phyloP scores from a whole-genome alignment of 345 rosid species.

The Eucalyptus pauciflora region DNA sequence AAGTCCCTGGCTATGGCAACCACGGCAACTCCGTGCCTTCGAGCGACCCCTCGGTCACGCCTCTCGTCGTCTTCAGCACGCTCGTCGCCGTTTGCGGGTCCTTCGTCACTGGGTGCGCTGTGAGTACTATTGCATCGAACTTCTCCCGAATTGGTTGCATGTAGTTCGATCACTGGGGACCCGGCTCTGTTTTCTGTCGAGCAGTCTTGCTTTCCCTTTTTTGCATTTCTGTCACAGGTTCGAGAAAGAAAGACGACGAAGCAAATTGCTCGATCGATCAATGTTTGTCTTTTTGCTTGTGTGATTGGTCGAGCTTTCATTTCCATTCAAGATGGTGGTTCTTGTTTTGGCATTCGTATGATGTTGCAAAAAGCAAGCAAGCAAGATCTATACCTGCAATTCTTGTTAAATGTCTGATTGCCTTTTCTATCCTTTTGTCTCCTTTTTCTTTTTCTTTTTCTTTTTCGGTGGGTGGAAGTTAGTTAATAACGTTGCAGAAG shows the following conservation, averaged over 20 bases:
- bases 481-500: not conserved
- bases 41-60: conserved; percentile 3
- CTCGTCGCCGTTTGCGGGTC: conserved; percentile 28
- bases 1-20: not conserved
- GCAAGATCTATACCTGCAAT: not conserved
- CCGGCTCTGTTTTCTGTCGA: not conserved
- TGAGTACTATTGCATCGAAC: conserved; percentile 3
- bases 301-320: not conserved
- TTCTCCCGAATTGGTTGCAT: not conserved
- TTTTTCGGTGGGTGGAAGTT: not conserved
- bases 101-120: conserved; percentile 14
- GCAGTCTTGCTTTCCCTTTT: not conserved
- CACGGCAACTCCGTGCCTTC: not conserved
- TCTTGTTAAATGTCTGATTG: not conserved
- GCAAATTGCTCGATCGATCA: not conserved
- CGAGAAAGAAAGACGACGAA: not conserved
- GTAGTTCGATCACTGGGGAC: rapidly evolving
- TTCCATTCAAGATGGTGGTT: not conserved
- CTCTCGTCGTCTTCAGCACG: conserved; percentile 29
- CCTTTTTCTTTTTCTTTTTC: too few species aligned
- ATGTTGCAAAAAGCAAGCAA: not conserved
- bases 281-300: not conserved
- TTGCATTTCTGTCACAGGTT: not conserved
- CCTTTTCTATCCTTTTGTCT: too few species aligned
- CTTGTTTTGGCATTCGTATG: not conserved